These are phyloP conservation scores for Backusella australiensis DNA, from an alignment of 192 early-diverging fungal genomes.

Conservation along the genomic window DNA sequence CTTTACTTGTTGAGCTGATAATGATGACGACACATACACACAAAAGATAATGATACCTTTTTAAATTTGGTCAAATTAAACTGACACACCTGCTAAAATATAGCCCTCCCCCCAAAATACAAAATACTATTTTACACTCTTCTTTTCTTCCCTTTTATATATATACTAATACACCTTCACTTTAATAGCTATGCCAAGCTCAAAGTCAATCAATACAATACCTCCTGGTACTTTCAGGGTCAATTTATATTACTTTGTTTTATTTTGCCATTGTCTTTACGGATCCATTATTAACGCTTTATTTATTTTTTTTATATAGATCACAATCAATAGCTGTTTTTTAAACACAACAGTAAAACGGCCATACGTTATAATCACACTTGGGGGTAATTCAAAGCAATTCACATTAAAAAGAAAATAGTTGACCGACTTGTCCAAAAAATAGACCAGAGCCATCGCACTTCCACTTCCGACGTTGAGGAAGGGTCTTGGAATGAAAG, in stretches of 20 bases:
- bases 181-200: not conserved
- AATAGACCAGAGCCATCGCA: slow-evolving; percentile 64
- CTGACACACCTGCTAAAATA: not conserved
- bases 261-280: not conserved
- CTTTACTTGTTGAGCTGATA: not conserved
- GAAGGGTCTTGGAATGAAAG: slow-evolving; percentile 74
- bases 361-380: slow-evolving; percentile 4
- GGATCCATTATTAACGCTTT: not conserved
- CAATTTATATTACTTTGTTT: not conserved
- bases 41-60: not conserved
- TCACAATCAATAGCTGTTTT: slow-evolving; percentile 3
- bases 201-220: not conserved
- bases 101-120: not conserved
- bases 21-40: not conserved
- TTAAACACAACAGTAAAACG: slow-evolving; percentile 4
- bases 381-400: slow-evolving; percentile 5
- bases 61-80: not conserved
- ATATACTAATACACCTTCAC: not conserved
- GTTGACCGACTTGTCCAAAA: too few relatives aligned
- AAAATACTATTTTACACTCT: not conserved
- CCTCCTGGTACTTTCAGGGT: not conserved
- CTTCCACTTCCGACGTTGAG: slow-evolving; percentile 56
- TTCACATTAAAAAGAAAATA: not conserved
- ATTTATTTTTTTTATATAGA: not conserved
- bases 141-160: not conserved